Base-by-base conservation (phyloP, 2,329 filamentous ascomycete genomes). In the Beauveria brongniartii region DNA sequence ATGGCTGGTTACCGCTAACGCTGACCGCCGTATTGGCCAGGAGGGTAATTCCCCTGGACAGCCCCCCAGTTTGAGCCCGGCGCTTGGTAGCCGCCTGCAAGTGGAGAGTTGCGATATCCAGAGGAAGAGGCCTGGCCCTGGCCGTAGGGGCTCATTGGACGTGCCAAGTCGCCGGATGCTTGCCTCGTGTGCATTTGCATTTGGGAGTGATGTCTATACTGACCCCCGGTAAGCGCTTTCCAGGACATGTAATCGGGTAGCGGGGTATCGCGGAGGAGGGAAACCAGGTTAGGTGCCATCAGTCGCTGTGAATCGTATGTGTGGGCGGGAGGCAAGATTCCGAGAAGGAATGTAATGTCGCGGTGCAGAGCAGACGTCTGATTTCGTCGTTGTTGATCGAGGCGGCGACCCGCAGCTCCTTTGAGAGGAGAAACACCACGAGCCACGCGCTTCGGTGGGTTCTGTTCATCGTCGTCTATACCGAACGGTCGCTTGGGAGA, bases 371-470 rank as follows among this genome's bases (percentile, higher is more conserved):
- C 86, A 3, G 88, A 82, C 14, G 78, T 77, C 65, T 83, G 83
- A 67, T 82, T 85, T 5, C 86, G 80, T 56, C 85, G 82, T 70
- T 91, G 87, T 70, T 94, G 89, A 68, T 94, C 91, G 24, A 95
- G 80, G 41, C 92, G 87, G 61, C 92, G 87, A 28, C 91, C 91
- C 43, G 93, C 91, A 1, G 91, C 90, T 16, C 91, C 91, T 72
- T 97, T 99, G 43, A 97, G 81, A 0, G 95, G 94, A 5, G 93
- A 97, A 61, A 90, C 92, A n/a, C 89, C 92, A 50, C 95, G 86
- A 54, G 88, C 84, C 56, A 97, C 82, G 72, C 97, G 97, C 67
- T 92, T 90, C 1, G 92, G 91, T 22, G 90, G 88, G 65, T 85
- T 85, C 43, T 81, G 77, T 63, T 88, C 87, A 43, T 91, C 88